Evolutionary conservation across 2,329 filamentous ascomycete species (phyloP), one percentile per base, ranked within the genome.

Genomic region (Rhinocladiella similis): DNA sequence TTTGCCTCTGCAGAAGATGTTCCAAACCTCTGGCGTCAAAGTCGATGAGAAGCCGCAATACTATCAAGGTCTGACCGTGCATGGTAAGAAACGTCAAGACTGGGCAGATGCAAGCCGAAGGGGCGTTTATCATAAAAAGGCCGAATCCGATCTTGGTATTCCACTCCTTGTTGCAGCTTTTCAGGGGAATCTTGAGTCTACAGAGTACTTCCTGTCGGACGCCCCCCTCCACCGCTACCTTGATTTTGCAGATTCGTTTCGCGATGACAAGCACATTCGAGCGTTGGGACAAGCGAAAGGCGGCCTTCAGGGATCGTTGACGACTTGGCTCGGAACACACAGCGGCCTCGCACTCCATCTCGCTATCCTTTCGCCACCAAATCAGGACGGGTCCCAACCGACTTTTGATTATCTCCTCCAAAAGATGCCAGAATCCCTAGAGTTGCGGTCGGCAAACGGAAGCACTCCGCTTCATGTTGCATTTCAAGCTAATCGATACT

Each of bases 161-260:
- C 70, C 73, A 1, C 65, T 76, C 14, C 63, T 76, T 18, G 53
- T 63, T 6, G 66, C 71, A 22, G 69, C 70, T 1, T 47, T 64
- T 3, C 50, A 62, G n/a, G 72, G 84, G 2, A 87, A 77, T 18
- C 68, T 93, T n/a, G 82, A 87, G 38, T 80, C 81, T 16, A 83
- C 90, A 0, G 85, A 94, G 66, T 95, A 89, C 83, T 90, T 93
- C 69, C 71, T 91, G 53, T 85, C 87, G 55, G 87, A 90, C 59
- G 81, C 83, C 1, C 89, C 90, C 0, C 73, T 83, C 63, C 79
- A 84, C 25, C 77, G 83, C 52, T 94, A 94, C 66, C 71, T 79
- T 22, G 83, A 90, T 45, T 94, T 91, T 67, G 79, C 85, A 0
- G 81, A 84, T 61, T 70, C 75, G 1, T 81, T 88, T 53, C 77